Conservation (phyloP, 1,139 yeast genomes). For the Scheffersomyces illinoinensis region DNA sequence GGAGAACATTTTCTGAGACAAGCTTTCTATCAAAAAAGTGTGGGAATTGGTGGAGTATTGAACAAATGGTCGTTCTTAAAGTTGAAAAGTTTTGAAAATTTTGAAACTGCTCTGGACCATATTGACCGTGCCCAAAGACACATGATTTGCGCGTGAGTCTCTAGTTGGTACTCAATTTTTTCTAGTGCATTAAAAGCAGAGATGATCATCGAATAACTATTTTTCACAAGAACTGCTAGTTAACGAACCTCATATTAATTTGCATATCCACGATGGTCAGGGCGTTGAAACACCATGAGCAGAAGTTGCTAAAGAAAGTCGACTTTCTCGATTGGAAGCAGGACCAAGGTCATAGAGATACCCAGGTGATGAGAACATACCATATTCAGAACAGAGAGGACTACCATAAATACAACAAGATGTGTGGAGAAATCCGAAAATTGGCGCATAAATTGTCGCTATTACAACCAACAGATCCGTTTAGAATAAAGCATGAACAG, state of each 20-base stretch:
- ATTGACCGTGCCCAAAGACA: not conserved
- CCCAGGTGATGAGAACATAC: constrained; percentile 92
- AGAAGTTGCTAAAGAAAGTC: constrained; percentile 90
- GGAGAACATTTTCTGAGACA: not conserved
- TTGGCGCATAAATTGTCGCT: constrained; percentile 83
- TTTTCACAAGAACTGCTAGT: not conserved
- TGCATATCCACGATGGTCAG: constrained; percentile 65
- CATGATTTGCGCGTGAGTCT: not conserved
- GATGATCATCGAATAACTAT: not conserved
- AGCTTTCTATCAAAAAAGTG: not conserved
- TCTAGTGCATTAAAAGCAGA: not conserved
- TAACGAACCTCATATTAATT: not conserved
- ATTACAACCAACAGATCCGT: constrained; percentile 83
- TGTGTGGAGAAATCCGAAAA: constrained; percentile 89
- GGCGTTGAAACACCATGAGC: constrained; percentile 90
- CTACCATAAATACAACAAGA: constrained; percentile 87
- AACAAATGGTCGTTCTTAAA: not conserved
- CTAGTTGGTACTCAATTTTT: not conserved
- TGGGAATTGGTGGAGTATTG: not conserved
- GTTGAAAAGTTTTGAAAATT: not conserved
- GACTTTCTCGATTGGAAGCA: constrained; percentile 98
- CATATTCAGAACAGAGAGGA: constrained; percentile 95
- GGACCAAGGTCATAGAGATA: constrained; percentile 91
- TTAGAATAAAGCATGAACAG: constrained; percentile 84
- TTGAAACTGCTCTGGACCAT: not conserved